Base-by-base conservation (phyloP, 345 rosid species). In the Melaleuca quinquenervia region DNA sequence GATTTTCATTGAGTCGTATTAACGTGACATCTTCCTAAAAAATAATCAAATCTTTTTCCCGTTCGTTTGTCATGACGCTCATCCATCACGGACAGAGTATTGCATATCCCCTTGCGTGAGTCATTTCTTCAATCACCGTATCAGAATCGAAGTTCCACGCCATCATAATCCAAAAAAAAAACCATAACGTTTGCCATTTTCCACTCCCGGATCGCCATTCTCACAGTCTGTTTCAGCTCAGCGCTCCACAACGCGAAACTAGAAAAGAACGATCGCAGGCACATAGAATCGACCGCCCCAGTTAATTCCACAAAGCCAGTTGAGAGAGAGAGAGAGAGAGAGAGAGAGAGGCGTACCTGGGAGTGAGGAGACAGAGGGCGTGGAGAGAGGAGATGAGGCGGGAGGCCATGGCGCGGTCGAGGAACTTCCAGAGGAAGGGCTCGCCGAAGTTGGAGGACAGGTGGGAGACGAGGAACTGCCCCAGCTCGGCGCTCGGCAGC, bases 391-490 rank as follows among this genome's bases (percentile, higher is more conserved):
- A 93, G 51, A 94, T 82, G 60, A 91, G 91, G 84, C 87, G 89
- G 21, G 88, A 92, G 52, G 92, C 87, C 44, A 94, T 83, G 11
- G 93, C 90, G 48, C 88, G 90, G 16, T 93, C 90, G 10, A 94
- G 87, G 53, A 93, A 89, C 86, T 93, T 94, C 96, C 96, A 94
- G 51, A 92, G 88, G 0, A 90, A 87, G 20, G 95, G 92, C 26
- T 89, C 88, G 84, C 88, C 89, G 88, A 89, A 86, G 84, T 90
- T 70, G 90, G 92, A 90, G 87, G 95, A 93, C 75, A 92, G 91
- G 64, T 82, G 85, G 14, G 91, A 87, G n/a, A 91, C 93, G 41
- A 93, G 56, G 16, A 89, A 60, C 55, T 90, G 85, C 51, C 90
- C 94, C 48, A 92, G 85, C 53, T 92, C 95, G 15, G 92, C 84